A percentile compares a stretch with the other conserved stretches of the same genome.
Evolutionary conservation across 2,329 filamentous ascomycete genomes (phyloP).

Genomic region (Xylaria sp.): DNA sequence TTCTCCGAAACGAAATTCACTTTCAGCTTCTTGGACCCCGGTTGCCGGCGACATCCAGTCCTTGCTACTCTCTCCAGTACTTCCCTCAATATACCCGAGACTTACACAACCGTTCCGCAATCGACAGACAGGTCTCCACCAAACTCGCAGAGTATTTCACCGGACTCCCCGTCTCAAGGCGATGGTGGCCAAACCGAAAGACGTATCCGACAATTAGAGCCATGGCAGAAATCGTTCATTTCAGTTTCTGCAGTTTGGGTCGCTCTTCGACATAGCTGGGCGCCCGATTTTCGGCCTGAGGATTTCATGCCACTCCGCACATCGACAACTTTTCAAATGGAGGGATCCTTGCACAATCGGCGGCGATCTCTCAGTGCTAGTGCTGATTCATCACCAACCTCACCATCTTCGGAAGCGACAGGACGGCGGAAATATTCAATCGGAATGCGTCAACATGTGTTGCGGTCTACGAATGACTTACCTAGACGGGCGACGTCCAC

Average conservation of each 20-base stretch:
- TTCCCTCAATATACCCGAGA: constrained; percentile 75
- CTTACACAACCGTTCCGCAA: constrained; percentile 68
- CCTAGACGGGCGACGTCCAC: constrained; percentile 59
- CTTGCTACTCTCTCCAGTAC: constrained; percentile 74
- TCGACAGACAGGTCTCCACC: constrained; percentile 62
- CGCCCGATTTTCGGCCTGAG: constrained; percentile 52
- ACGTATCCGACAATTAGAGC: constrained; percentile 55
- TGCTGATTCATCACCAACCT: constrained; percentile 33
- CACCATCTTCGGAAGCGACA: constrained; percentile 22
- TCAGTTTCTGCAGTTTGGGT: constrained; percentile 65
- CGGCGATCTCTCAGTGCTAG: constrained; percentile 42
- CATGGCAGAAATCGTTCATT: constrained; percentile 61
- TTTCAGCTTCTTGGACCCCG: constrained; percentile 80
- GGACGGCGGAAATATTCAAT: constrained; percentile 37
- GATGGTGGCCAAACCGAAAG: constrained; percentile 45
- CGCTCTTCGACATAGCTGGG: constrained; percentile 59
- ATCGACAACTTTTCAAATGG: constrained; percentile 23
- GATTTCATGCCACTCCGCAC: constrained; percentile 41
- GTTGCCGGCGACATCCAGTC: constrained; percentile 76
- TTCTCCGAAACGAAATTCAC: constrained; percentile 70
- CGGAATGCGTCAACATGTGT: constrained; percentile 35
- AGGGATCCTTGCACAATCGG: constrained; percentile 30
- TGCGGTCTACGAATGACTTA: constrained; percentile 35
- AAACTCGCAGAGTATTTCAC: constrained; percentile 50
- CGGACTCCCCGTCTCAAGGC: constrained; percentile 32